phyloP scores from a whole-genome alignment of 192 early-diverging fungal species.

The Kickxella alabastrina region DNA sequence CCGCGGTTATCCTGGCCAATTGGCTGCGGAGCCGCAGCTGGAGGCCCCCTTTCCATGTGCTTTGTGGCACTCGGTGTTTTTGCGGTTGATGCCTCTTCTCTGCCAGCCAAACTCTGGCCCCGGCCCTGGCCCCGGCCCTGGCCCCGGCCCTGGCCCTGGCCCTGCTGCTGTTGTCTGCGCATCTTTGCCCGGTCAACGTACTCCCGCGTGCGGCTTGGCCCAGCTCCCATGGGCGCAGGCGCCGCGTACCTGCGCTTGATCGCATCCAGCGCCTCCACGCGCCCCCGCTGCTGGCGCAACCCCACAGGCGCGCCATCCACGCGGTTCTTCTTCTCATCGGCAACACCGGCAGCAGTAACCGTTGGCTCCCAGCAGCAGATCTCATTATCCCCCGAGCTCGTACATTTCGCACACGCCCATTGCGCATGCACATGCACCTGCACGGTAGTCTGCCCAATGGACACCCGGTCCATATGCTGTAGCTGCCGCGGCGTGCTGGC shows the following conservation, averaged over 20 bases:
- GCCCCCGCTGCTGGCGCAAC: slow-evolving; percentile 19
- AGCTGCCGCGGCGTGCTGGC: slow-evolving; percentile 59
- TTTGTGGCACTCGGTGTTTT: neutral
- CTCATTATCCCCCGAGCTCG: slow-evolving; percentile 50
- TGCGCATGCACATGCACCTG: slow-evolving; percentile 63
- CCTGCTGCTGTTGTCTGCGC: slow-evolving; percentile 10
- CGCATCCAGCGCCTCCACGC: slow-evolving; percentile 16
- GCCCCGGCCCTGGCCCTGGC: neutral
- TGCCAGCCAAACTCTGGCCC: too few species aligned
- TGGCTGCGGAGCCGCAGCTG: neutral
- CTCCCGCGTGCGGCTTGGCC: neutral
- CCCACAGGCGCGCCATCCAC: too few species aligned
- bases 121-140: neutral
- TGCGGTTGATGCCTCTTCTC: too few species aligned
- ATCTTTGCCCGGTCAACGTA: slow-evolving; percentile 29
- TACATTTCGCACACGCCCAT: slow-evolving; percentile 62
- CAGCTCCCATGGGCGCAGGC: neutral
- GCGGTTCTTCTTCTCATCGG: neutral
- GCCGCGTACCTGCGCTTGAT: slow-evolving; percentile 20
- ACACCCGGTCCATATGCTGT: slow-evolving; percentile 55
- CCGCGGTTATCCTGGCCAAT: slow-evolving; percentile 25
- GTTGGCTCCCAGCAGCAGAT: too few species aligned
- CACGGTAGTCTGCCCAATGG: slow-evolving; percentile 58
- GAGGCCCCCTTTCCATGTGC: neutral
- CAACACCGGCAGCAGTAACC: neutral